Evolutionary conservation across 352 stramenopile species (phyloP).

Genomic region (Globisporangium carolinianum): DNA sequence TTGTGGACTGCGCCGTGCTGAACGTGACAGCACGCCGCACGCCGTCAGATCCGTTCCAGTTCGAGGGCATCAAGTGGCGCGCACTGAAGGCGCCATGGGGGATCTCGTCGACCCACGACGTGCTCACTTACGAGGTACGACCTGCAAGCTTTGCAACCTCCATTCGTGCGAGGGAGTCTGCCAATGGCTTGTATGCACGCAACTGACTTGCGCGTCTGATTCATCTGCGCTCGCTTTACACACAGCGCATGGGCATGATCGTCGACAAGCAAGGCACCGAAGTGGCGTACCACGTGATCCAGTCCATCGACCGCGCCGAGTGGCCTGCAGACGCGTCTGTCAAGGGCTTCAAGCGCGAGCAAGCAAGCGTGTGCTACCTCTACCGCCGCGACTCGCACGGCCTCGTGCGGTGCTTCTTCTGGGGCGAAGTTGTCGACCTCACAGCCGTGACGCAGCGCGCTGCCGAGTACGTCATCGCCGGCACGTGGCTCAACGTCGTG

Average conservation of each 20-base stretch:
- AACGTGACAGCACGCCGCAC: conserved; percentile 23
- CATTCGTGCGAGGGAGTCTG: no score
- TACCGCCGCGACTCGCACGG: conserved; percentile 21
- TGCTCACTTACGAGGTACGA: conserved; percentile 17
- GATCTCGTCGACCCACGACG: conserved; percentile 20
- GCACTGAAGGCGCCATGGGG: conserved; percentile 19
- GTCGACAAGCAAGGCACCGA: conserved; percentile 10
- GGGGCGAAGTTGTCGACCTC: conserved; percentile 21
- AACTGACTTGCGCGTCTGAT: no score
- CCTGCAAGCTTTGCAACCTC: no score
- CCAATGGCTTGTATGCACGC: no score
- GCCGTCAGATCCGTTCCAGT: conserved; percentile 26
- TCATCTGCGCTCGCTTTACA: no score
- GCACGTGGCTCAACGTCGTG: conserved; percentile 17
- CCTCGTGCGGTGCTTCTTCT: conserved; percentile 28
- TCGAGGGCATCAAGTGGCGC: conserved; percentile 47
- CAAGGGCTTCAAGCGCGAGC: conserved; percentile 25
- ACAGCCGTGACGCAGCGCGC: conserved; percentile 4
- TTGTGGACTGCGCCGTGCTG: conserved; percentile 26
- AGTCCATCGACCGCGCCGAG: conserved; percentile 16
- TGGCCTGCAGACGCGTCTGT: conserved; percentile 14
- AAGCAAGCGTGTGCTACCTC: conserved; percentile 30
- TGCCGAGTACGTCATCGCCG: conserved; percentile 15
- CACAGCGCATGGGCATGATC: conserved; percentile 8
- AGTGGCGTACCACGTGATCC: conserved; percentile 15